Base-by-base conservation (phyloP, 1,139 yeast genomes). In the Kodamaea derodonti region DNA sequence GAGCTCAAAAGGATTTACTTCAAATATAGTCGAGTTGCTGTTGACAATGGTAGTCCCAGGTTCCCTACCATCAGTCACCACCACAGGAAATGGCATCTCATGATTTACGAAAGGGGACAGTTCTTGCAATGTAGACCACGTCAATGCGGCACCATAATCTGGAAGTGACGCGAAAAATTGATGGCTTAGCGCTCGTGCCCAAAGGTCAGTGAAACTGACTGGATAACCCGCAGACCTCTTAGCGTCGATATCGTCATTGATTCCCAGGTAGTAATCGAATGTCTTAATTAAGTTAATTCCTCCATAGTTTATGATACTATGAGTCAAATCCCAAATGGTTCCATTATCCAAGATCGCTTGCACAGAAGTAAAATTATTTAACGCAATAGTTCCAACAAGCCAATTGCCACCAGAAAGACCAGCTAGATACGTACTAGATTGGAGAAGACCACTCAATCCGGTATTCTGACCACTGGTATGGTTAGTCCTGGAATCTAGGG, bases 331-430 rank as follows among this genome's bases (percentile, higher is more conserved):
- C 97, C 95, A 81, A 39, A 81, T 69, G 10, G 68, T 62, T 32
- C 65, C 65, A 37, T 70, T 63, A 11, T 67, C 65, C 34, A 67
- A 65, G 36, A 80, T 76, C 2, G 68, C 75, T 48, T 78, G 78
- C 17, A 88, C 80, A 2, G 84, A 69, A 8, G 95, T 80, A 77
- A 82, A 87, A 56, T 86, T 84, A 58, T 88, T 87, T 60, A 79
- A 69, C n/a, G 80, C 84, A 32, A 87, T 57, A 9, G 95, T 74
- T 3, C 94, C 90, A 10, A 86, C 78, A 34, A 87, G 67, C 96
- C 96, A 87, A 45, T 75, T 73, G 34, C 95, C 95, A 30, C 97
- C 97, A 0, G 94, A 82, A 30, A 88, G 67, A 26, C 95, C 96
- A 1, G 84, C 70, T 30, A 87, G 51, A 54, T 86, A 87, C 1